Evolutionary conservation across 441 rosid genomes (phyloP), one percentile per base, ranked within the genome.

Genomic region (Isatis lusitanica): DNA sequence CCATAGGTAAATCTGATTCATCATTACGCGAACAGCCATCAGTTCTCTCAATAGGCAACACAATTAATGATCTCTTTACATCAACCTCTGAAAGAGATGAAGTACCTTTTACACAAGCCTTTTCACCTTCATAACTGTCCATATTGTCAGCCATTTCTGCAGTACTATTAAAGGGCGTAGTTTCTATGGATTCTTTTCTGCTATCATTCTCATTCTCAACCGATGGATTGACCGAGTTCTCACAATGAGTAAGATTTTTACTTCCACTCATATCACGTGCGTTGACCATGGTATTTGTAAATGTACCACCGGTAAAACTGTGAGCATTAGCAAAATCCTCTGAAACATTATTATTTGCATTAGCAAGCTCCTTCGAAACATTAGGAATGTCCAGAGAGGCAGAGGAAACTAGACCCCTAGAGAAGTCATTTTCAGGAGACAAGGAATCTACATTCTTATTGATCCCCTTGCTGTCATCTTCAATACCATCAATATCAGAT

Each of bases 351-450:
- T 26, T 68, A 43, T 6, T 77, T 67, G 79, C 78, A 77, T 67
- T 86, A 61, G 66, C 42, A 79, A 79, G 76, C 76, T 74, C 68
- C 68, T 15, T 59, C 63, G 78, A 74, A 70, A 75, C 78, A 66
- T 65, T 38, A 65, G 74, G 60, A 65, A 74, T 60, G 35, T 42
- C 71, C 75, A 35, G 56, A 60, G 68, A 17, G 61, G 73, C 73
- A 38, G 35, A 9, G 51, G 83, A 78, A 60, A 47, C 56, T 61
- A 77, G 70, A 63, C 59, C 82, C 58, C 18, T 74, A 36, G 56
- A 40, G 21, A 56, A 57, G 64, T 66, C 66, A 70, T 75, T 59
- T 76, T 70, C 85, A 68, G 30, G 66, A 73, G 71, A 66, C 50
- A 42, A 71, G 30, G 73, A 73, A 73, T 66, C 65, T 33, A 31